Evolutionary conservation across 2,329 filamentous ascomycete genomes (phyloP), one percentile per base, ranked within the genome.

Genomic region (Zymoseptoria brevis): DNA sequence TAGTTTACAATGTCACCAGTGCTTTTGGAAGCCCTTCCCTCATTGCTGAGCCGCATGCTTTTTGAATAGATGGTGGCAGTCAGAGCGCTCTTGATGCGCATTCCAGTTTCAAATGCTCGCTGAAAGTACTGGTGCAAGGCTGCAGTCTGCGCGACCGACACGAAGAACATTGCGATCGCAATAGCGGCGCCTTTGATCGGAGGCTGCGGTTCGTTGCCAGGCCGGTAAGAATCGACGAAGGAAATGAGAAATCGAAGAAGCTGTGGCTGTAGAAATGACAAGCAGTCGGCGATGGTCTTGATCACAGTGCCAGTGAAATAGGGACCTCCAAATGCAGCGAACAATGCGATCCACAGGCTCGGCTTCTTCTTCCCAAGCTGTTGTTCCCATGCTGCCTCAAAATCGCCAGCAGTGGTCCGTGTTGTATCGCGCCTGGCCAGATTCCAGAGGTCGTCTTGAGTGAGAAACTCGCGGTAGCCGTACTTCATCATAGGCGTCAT

Each of bases 1-100:
- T 96, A 94, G 72, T 99, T 99, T 73, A 99, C 94, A 70, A 99
- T 97, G 70, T 99, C 95, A 59, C 94, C 94, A 0, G 94, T 99
- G 0, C 90, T 89, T 76, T 97, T 96, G 51, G 86, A 77, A 1
- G 91, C 83, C 57, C 93, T 85, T 8, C 94, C 94, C 75, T 99
- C 94, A 68, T 96, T 97, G 4, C 93, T 97, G 19, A 99, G 80
- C 64, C 85, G 87, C 62, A 97, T 81, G 0, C 92, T 88, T 76
- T 99, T 99, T 60, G 87, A 83, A 74, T 99, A 99, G 64, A 99
- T 97, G 59, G 91, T 84, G 1, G 93, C 88, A 6, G 90, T 93
- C 62, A 99, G 77, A 2, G 91, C 87, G 49, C 90, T 88, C 77
- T 96, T 97, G 76, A 99, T 90, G 56, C 90, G 87, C 94, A 99